A percentile compares a stretch with the other conserved stretches of the same genome.
These are phyloP conservation scores for Ogataea haglerorum DNA, from an alignment of 805 yeast genomes.

Conservation along the genomic window DNA sequence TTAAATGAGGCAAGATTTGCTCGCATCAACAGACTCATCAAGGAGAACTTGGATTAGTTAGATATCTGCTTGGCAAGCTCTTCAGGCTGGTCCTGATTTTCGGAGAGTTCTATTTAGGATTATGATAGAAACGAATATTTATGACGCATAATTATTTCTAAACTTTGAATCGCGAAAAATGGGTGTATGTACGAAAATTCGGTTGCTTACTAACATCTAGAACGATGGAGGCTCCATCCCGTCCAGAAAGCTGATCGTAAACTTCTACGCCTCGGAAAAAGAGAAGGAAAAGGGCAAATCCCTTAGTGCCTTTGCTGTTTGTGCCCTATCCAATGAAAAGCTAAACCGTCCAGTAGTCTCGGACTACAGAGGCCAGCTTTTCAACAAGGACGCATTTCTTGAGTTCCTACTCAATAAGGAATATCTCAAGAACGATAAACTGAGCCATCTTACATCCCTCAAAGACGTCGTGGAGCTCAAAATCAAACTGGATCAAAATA, in stretches of 20 bases:
- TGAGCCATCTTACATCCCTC: conserved; percentile 32
- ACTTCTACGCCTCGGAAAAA: conserved; percentile 17
- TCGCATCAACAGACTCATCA: conserved; percentile 2
- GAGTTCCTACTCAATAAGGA: conserved; percentile 47
- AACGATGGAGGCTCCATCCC: conserved; percentile 77
- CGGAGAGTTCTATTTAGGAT: too few relatives aligned
- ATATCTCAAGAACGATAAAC: conserved; percentile 12
- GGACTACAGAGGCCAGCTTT: conserved; percentile 65
- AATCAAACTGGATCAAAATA: conserved; percentile 19
- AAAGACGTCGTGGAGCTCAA: conserved; percentile 35
- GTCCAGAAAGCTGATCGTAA: conserved; percentile 48
- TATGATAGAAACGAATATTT: neutral
- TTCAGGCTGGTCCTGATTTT: too few relatives aligned
- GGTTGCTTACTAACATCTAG: conserved; percentile 22
- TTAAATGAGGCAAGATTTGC: neutral
- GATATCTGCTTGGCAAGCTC: too few relatives aligned
- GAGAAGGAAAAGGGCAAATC: conserved; percentile 14
- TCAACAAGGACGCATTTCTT: conserved; percentile 59
- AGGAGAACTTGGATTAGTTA: conserved; percentile 1
- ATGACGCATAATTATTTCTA: neutral
- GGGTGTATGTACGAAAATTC: conserved; percentile 16
- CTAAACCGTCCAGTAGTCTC: conserved; percentile 56
- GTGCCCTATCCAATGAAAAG: conserved; percentile 42
- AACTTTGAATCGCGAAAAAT: conserved; percentile 1
- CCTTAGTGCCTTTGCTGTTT: conserved; percentile 41